Evolutionary conservation across 176 grass and related monocot species (phyloP), one percentile per base, ranked within the genome.

Genomic region (Leersia perrieri): DNA sequence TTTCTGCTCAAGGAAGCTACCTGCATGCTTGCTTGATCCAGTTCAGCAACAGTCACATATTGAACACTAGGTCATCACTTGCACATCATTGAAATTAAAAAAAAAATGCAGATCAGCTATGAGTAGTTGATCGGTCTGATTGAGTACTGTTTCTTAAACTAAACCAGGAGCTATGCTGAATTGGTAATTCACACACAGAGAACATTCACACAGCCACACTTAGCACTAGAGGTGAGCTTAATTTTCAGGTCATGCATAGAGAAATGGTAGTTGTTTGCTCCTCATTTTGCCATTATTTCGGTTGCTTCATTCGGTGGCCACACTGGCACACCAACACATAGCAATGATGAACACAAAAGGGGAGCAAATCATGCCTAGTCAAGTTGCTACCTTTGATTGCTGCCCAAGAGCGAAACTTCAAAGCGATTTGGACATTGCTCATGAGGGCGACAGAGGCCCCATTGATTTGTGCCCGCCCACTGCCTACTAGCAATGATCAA

Each of bases 301-400:
- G 70, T 9, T 13, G 12, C 30, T 13, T 51, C 11, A 11, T 20
- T 23, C 38, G 32, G 32, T 57, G 60, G 33, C 76, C 47, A 65
- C 23, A 33, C 53, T 33, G 32, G 32, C 3, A 7, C 33, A 42
- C 58, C 66, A 55, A 41, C 32, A 41, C 25, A 28, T 61, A 53
- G 15, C 66, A 65, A 22, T 44, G 42, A 57, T 82, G 25, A 20
- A 20, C 22, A 51, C 5, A 53, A 33, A 45, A 53, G 25, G 57
- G 72, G 27, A 27, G 32, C 61, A 23, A 34, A 71, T 87, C 18
- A 42, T 78, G 62, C 33, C 22, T 8, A 40, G 28, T 35, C 68
- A 79, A 79, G 75, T 73, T 78, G 74, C 9, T 63, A 44, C 27
- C 47, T 69, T 66, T 45, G 36, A 40, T 88, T 23, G 68, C 49